These are phyloP conservation scores for Phytopythium mirpurense DNA, from an alignment of 352 stramenopile species.

Conservation along the genomic window DNA sequence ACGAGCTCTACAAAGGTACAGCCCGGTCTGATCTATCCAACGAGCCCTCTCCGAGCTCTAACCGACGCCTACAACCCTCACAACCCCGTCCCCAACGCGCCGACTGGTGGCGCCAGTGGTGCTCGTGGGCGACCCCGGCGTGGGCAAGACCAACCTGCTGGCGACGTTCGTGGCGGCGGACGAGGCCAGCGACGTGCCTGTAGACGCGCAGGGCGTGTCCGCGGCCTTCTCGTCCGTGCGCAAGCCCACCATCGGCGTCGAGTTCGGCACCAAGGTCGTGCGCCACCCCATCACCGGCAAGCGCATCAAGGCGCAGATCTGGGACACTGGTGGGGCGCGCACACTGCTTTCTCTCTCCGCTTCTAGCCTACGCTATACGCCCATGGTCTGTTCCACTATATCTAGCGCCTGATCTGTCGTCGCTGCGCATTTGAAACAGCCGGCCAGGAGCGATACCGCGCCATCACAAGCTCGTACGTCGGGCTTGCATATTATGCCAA, in stretches of 20 bases:
- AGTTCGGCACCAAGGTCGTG: slow-evolving; percentile 80
- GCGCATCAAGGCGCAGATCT: slow-evolving; percentile 82
- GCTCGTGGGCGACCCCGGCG: slow-evolving; percentile 73
- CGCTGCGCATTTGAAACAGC: slow-evolving; percentile 14
- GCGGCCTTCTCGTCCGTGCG: slow-evolving; percentile 45
- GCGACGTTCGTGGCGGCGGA: slow-evolving; percentile 61
- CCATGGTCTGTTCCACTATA: too few species aligned
- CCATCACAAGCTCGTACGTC: slow-evolving; percentile 74
- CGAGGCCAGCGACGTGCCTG: slow-evolving; percentile 16
- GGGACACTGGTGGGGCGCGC: slow-evolving; percentile 63
- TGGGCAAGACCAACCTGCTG: slow-evolving; percentile 91
- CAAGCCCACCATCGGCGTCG: slow-evolving; percentile 78
- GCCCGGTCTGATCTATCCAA: neutral
- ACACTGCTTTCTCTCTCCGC: too few species aligned
- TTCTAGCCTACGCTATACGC: too few species aligned
- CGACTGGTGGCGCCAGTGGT: slow-evolving; percentile 35
- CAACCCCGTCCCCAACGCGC: neutral
- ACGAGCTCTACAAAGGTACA: slow-evolving; percentile 77
- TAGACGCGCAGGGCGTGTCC: slow-evolving; percentile 28
- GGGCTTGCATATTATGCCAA: too few species aligned
- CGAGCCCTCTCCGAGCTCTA: neutral
- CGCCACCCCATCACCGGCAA: slow-evolving; percentile 61
- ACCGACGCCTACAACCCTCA: neutral
- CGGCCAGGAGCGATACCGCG: slow-evolving; percentile 74
- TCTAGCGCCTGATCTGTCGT: neutral